Evolutionary conservation across 805 yeast genomes (phyloP), one percentile per base, ranked within the genome.

Genomic region (Zygosaccharomyces bisporus): DNA sequence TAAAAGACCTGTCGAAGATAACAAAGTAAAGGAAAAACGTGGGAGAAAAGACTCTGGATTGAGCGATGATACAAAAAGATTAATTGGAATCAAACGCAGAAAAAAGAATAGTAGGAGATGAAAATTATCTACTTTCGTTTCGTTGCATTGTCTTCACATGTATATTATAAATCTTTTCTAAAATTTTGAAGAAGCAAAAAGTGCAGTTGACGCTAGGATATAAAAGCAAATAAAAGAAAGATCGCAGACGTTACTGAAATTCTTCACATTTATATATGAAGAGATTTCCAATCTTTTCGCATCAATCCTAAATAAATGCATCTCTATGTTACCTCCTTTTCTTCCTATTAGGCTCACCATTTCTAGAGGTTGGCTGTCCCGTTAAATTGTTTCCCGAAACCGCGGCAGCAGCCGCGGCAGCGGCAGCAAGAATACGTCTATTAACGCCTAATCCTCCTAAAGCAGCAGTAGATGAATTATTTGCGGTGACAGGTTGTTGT

Each of bases 21-120:
- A 55, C 33, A 53, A 53, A 39, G 50, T 51, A 33, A 49, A 50
- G 12, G 55, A 54, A 27, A 31, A 33, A 19, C 34, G 38, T 9
- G 46, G 43, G 9, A 44, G 48, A n/a, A 36, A 23, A 14, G 41
- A 61, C 21, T 64, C 74, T 5, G 76, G 70, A 2, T 46, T 79
- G 25, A 67, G 77, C 23, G 80, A 76, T 25, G 79, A 76, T 46
- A 74, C 80, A 14, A 83, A 79, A 61, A 73, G 77, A 56, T 63
- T 83, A 42, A 84, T 84, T 53, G 87, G 84, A 33, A 68, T 74
- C 54, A 84, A 82, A 67, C 79, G 90, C 66, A 82, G 71, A 67
- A 48, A 52, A 50, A 77, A 77, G 70, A 81, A 76, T 68, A 76
- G 75, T 66, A 69, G 71, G 39, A 63, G 54, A 49, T 58, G 52